Conservation (phyloP, 164 flowering plant species). For the Saururus chinensis region DNA sequence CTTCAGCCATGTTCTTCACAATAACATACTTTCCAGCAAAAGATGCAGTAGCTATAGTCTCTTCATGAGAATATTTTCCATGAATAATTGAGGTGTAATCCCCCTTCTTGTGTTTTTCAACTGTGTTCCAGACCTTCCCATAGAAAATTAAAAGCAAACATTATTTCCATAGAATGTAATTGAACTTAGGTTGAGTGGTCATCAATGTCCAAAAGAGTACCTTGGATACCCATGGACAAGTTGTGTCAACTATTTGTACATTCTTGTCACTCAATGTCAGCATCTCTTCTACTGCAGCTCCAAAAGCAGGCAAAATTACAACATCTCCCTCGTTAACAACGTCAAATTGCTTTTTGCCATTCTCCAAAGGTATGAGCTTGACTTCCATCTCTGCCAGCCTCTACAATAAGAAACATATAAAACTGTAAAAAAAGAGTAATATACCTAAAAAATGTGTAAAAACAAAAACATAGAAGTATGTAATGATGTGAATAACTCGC, state of each 20-base stretch:
- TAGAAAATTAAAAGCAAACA: neutral
- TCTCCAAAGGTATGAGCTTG: slow-evolving; percentile 55
- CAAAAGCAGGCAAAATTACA: slow-evolving; percentile 94
- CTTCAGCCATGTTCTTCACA: slow-evolving; percentile 88
- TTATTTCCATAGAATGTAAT: neutral
- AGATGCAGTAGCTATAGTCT: slow-evolving; percentile 93
- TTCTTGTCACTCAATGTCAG: slow-evolving; percentile 54
- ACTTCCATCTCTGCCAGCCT: slow-evolving; percentile 85
- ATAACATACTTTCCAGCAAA: slow-evolving; percentile 89
- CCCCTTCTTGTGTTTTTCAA: slow-evolving; percentile 94
- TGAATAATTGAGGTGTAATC: slow-evolving; percentile 94
- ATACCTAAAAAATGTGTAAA: too few species aligned
- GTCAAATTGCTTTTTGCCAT: slow-evolving; percentile 71
- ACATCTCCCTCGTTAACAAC: slow-evolving; percentile 85
- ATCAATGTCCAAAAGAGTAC: slow-evolving; percentile 22
- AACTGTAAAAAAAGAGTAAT: too few species aligned
- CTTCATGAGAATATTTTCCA: slow-evolving; percentile 92
- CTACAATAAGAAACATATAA: slow-evolving; percentile 16
- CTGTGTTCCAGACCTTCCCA: slow-evolving; percentile 79
- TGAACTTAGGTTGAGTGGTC: neutral
- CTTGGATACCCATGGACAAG: slow-evolving; percentile 99
- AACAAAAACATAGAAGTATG: too few species aligned
- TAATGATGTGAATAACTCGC: too few species aligned
- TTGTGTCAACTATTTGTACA: slow-evolving; percentile 95
- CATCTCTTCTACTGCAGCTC: slow-evolving; percentile 97